Conservation (phyloP, 345 rosid genomes). For the Balakata baccata region DNA sequence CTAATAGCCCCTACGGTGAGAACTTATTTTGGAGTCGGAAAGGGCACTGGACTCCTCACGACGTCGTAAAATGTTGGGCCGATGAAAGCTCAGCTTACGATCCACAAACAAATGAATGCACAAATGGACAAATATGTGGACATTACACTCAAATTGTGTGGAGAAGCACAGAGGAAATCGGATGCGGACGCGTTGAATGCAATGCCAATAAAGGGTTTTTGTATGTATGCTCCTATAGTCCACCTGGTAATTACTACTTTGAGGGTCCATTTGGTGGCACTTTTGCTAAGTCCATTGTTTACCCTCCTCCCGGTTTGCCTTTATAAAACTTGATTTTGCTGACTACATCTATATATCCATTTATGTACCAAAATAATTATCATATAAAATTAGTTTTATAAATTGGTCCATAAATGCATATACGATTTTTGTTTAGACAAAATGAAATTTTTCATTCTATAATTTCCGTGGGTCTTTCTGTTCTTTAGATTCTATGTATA, state of each 20-base stretch:
- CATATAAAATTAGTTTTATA: too few relatives aligned
- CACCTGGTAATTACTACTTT: conserved; percentile 46
- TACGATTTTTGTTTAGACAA: too few relatives aligned
- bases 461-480: too few relatives aligned
- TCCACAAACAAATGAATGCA: conserved; percentile 31
- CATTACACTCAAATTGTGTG: conserved; percentile 64
- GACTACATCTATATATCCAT: too few relatives aligned
- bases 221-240: conserved; percentile 44
- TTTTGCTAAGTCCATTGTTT: conserved; percentile 7
- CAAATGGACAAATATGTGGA: conserved; percentile 33
- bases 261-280: conserved; percentile 41
- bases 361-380: too few relatives aligned
- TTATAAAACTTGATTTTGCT: not conserved
- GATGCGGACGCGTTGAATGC: conserved; percentile 42
- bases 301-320: conserved; percentile 7
- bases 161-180: conserved; percentile 31
- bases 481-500: too few relatives aligned
- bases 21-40: conserved; percentile 45
- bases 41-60: conserved; percentile 35
- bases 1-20: conserved; percentile 47
- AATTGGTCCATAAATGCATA: too few relatives aligned
- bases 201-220: conserved; percentile 23
- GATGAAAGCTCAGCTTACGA: conserved; percentile 33
- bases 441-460: too few relatives aligned
- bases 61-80: conserved; percentile 41